phyloP scores from a whole-genome alignment of 768 basidiomycete genomes.

The Leccinum arenicola region DNA sequence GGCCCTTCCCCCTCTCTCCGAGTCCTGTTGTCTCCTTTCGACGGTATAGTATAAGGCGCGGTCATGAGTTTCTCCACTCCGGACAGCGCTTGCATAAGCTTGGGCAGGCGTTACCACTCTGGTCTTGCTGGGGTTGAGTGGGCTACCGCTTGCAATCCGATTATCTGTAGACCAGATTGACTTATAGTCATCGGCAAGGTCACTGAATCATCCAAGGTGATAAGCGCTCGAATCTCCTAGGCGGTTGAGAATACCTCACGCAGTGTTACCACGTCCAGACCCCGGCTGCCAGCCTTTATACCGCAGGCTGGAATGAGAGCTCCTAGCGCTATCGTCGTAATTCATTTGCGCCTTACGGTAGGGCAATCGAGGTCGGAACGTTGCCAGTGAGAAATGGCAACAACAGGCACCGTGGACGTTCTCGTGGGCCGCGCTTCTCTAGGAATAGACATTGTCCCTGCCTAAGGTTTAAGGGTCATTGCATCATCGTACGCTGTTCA shows the following conservation, averaged over 20 bases:
- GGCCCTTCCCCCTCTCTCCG: background rate
- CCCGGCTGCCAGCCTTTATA: background rate
- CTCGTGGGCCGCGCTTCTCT: background rate
- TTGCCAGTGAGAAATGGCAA: background rate
- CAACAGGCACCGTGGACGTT: background rate
- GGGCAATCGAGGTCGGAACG: background rate
- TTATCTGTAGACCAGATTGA: constrained; percentile 1
- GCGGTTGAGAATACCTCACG: background rate
- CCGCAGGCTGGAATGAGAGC: constrained; percentile 1
- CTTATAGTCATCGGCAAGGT: constrained; percentile 1
- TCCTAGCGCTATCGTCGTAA: background rate
- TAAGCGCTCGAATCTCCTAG: background rate
- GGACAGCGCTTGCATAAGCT: constrained; percentile 16
- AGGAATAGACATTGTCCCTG: background rate
- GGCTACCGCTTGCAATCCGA: background rate
- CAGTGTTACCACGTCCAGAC: background rate
- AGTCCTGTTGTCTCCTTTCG: constrained; percentile 15
- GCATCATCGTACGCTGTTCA: background rate
- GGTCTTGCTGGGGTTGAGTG: background rate
- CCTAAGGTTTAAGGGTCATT: background rate
- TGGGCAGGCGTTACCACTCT: constrained; percentile 20
- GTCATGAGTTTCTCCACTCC: constrained; percentile 9
- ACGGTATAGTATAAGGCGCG: constrained; percentile 13
- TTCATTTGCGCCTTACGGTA: constrained; percentile 8
- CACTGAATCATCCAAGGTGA: background rate